Conservation (phyloP, 2,329 filamentous ascomycete species). For the Fonsecaea pugnacius region DNA sequence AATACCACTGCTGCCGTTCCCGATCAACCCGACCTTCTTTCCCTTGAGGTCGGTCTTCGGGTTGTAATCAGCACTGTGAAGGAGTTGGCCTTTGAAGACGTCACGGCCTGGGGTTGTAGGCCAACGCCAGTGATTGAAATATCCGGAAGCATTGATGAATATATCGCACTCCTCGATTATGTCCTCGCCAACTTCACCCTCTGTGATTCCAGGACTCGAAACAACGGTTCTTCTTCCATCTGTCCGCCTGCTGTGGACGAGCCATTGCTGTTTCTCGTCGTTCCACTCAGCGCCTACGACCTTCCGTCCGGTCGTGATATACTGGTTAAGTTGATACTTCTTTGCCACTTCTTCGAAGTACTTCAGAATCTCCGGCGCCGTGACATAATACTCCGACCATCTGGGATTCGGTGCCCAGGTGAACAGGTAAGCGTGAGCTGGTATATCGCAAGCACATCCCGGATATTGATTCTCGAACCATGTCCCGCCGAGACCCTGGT, state of each 20-base stretch:
- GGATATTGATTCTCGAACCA: slow-evolving; percentile 36
- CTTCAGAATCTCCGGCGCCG: slow-evolving; percentile 37
- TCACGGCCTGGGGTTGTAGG: slow-evolving; percentile 54
- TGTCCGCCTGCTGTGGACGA: slow-evolving; percentile 5
- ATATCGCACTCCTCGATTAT: slow-evolving; percentile 29
- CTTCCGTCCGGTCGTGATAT: slow-evolving; percentile 15
- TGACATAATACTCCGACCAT: slow-evolving; percentile 36
- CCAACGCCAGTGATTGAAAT: slow-evolving; percentile 50
- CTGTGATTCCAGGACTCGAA: not conserved
- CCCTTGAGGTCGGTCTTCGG: slow-evolving; percentile 27
- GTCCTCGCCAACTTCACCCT: slow-evolving; percentile 21
- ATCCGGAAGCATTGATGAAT: slow-evolving; percentile 50
- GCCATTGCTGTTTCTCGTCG: slow-evolving; percentile 19
- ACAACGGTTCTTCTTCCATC: slow-evolving; percentile 2
- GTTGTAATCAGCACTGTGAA: slow-evolving; percentile 53
- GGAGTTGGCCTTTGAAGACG: slow-evolving; percentile 51
- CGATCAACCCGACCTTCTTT: slow-evolving; percentile 27
- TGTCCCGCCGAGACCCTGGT: slow-evolving; percentile 46
- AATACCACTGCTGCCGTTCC: slow-evolving; percentile 24
- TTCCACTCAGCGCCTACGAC: slow-evolving; percentile 14
- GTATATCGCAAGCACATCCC: slow-evolving; percentile 23
- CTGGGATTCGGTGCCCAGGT: slow-evolving; percentile 35
- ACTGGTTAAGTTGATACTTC: slow-evolving; percentile 29
- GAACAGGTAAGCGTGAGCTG: slow-evolving; percentile 30
- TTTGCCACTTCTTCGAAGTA: slow-evolving; percentile 39